Evolutionary conservation across 2,329 filamentous ascomycete genomes (phyloP).

Genomic region (Nannizzia gypsea): DNA sequence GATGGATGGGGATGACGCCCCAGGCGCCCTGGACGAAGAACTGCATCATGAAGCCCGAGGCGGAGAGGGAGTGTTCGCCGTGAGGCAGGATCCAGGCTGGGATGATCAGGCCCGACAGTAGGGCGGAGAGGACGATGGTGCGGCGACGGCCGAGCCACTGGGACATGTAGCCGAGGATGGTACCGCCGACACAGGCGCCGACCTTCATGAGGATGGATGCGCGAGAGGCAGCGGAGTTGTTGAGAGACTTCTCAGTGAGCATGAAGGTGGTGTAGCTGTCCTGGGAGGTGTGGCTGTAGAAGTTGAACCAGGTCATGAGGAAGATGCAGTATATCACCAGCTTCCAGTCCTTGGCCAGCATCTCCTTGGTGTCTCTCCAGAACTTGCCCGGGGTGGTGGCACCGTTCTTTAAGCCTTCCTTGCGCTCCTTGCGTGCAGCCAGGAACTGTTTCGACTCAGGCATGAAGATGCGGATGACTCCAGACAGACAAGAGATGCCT

Average conservation of each 20-base stretch:
- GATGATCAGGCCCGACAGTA: conserved; percentile 57
- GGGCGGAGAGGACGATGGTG: conserved; percentile 44
- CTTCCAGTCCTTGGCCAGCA: conserved; percentile 60
- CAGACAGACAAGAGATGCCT: conserved; percentile 67
- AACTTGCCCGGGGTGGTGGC: conserved; percentile 41
- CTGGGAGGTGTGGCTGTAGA: conserved; percentile 67
- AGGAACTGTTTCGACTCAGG: conserved; percentile 73
- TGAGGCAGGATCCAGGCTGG: conserved; percentile 59
- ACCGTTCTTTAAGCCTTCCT: conserved; percentile 33
- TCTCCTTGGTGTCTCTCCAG: conserved; percentile 56
- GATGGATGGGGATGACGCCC: conserved; percentile 59
- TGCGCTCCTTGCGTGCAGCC: conserved; percentile 46
- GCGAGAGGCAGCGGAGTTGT: conserved; percentile 52
- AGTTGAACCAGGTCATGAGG: conserved; percentile 66
- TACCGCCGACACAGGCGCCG: conserved; percentile 62
- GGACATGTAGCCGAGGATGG: conserved; percentile 60
- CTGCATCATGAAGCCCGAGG: conserved; percentile 73
- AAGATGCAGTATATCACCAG: conserved; percentile 67
- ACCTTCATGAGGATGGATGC: conserved; percentile 73
- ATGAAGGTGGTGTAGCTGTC: conserved; percentile 76
- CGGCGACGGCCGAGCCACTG: conserved; percentile 62
- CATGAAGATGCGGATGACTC: conserved; percentile 63
- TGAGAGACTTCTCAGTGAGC: conserved; percentile 57
- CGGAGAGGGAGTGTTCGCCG: conserved; percentile 43
- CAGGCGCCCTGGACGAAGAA: conserved; percentile 69